Percentiles rank a stretch among this genome's conserved stretches.
phyloP scores from a whole-genome alignment of 495 filamentous ascomycete species.

The Aspergillus ostianus region DNA sequence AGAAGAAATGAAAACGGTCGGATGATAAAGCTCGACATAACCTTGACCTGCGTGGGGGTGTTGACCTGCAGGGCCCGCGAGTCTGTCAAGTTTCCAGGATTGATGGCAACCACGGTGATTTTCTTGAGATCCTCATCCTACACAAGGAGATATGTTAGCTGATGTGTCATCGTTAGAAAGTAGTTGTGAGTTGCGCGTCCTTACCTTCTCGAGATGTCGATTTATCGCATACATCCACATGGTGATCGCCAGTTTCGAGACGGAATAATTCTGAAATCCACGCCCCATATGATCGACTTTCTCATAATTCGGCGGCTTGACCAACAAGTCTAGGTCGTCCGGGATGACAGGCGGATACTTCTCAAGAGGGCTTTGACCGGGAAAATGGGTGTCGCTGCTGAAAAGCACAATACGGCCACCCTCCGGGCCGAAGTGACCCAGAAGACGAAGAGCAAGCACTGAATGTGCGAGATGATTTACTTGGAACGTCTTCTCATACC shows the following conservation, averaged over 20 bases:
- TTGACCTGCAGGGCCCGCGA: conserved; percentile 46
- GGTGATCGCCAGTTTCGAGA: conserved; percentile 40
- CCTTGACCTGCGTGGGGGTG: conserved; percentile 22
- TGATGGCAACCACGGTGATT: conserved; percentile 45
- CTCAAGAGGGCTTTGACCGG: conserved; percentile 18
- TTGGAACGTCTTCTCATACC: conserved; percentile 44
- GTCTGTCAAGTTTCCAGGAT: conserved; percentile 45
- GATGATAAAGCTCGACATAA: conserved; percentile 16
- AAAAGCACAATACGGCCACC: conserved; percentile 43
- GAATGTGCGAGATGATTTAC: conserved; percentile 47
- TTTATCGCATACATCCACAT: conserved; percentile 49
- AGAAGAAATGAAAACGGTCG: conserved; percentile 34
- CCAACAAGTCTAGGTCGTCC: conserved; percentile 14
- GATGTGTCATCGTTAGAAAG: neutral
- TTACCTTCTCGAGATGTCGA: conserved; percentile 31
- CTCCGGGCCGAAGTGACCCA: conserved; percentile 41
- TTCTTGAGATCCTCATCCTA: conserved; percentile 33
- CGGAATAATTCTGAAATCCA: conserved; percentile 33
- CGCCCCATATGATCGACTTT: conserved; percentile 16
- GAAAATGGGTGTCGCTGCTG: conserved; percentile 42
- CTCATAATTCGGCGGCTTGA: conserved; percentile 14
- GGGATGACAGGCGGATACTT: conserved; percentile 12
- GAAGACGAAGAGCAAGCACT: conserved; percentile 39
- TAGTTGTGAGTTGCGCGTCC: neutral
- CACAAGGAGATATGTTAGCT: neutral